Evolutionary conservation across 139 green algal genomes (phyloP).

Genomic region (Asterochloris sp.): DNA sequence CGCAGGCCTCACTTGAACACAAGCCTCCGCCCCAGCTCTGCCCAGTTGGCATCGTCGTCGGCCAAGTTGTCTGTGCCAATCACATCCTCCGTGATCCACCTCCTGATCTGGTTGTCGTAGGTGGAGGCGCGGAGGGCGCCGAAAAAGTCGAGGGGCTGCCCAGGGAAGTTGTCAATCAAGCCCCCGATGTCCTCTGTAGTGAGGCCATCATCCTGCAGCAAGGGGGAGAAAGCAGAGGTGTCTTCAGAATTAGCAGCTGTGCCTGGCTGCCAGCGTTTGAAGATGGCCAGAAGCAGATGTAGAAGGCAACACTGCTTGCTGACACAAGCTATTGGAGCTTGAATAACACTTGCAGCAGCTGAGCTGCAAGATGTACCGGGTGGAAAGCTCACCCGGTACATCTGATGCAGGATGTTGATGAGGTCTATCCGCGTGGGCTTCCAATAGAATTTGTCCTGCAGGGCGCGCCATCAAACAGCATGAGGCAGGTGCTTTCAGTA

Average conservation of each 20-base stretch:
- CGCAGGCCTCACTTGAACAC: conserved; percentile 16
- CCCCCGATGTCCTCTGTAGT: conserved; percentile 55
- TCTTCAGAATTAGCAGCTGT: background rate
- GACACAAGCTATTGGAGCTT: background rate
- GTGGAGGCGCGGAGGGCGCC: conserved; percentile 60
- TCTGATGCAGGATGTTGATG: conserved; percentile 63
- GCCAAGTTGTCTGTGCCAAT: conserved; percentile 23
- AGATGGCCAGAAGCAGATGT: background rate
- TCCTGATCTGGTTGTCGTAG: conserved; percentile 80
- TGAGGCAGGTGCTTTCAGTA: no score
- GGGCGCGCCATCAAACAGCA: no score
- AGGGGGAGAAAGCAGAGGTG: background rate
- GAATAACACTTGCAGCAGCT: background rate
- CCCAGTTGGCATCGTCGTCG: conserved; percentile 44
- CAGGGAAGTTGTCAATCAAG: conserved; percentile 72
- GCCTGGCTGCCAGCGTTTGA: no score
- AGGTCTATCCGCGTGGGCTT: conserved; percentile 76
- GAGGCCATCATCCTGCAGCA: conserved; percentile 45
- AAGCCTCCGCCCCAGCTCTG: conserved; percentile 34
- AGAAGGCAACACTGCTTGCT: background rate
- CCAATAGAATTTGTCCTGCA: conserved; percentile 66
- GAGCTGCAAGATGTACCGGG: background rate
- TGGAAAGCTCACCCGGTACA: conserved; percentile 30
- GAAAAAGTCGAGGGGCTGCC: conserved; percentile 88
- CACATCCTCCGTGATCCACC: conserved; percentile 63